A percentile compares a stretch with the other conserved stretches of the same genome.
These are phyloP conservation scores for Clarireedia sp. DNA, from an alignment of 2,329 filamentous ascomycete species.

Conservation along the genomic window DNA sequence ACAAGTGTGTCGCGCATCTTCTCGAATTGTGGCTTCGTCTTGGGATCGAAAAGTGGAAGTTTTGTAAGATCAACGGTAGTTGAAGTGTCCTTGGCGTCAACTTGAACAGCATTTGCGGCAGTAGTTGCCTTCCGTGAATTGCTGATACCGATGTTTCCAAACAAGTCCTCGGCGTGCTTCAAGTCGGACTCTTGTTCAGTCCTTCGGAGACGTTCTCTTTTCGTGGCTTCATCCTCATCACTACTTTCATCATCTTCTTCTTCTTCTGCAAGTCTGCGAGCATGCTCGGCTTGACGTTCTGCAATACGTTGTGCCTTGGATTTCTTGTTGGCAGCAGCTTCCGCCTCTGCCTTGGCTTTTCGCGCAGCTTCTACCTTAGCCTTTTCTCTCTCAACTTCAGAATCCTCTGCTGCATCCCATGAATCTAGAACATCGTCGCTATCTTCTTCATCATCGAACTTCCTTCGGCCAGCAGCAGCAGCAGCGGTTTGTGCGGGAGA, in stretches of 20 bases:
- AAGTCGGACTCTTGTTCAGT: constrained; percentile 86
- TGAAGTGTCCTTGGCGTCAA: constrained; percentile 65
- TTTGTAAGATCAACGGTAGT: constrained; percentile 73
- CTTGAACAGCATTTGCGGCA: constrained; percentile 56
- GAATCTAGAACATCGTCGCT: constrained; percentile 77
- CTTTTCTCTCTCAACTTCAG: constrained; percentile 94
- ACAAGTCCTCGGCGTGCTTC: constrained; percentile 82
- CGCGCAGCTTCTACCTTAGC: constrained; percentile 76
- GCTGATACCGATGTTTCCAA: constrained; percentile 63
- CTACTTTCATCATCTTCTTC: constrained; percentile 50
- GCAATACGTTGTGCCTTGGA: constrained; percentile 78
- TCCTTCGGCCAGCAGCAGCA: constrained; percentile 34
- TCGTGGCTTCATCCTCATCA: constrained; percentile 64
- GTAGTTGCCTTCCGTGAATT: constrained; percentile 60
- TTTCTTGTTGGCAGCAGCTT: constrained; percentile 86
- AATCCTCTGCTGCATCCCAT: constrained; percentile 96
- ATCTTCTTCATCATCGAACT: constrained; percentile 87
- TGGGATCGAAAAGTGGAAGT: constrained; percentile 81
- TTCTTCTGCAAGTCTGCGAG: constrained; percentile 43
- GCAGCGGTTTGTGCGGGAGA: constrained; percentile 31
- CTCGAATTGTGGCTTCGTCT: constrained; percentile 79
- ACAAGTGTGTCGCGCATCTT: constrained; percentile 69
- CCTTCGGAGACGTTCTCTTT: constrained; percentile 64
- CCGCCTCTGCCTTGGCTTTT: constrained; percentile 83
- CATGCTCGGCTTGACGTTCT: constrained; percentile 60